Evolutionary conservation across 305 asterid species (phyloP).

Genomic region (Ajuga reptans): DNA sequence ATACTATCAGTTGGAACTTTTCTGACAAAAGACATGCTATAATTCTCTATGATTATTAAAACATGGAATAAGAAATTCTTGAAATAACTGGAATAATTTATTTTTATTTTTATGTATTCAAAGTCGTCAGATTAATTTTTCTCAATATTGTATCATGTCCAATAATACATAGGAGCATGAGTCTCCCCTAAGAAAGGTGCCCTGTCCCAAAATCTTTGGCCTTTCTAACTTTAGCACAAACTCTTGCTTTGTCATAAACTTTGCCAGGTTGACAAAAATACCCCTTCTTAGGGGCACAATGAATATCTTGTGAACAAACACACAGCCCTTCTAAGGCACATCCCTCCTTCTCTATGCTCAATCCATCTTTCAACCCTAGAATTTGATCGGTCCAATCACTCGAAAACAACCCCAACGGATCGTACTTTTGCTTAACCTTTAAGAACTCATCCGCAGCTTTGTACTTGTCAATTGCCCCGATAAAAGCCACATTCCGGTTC

Average conservation of each 20-base stretch:
- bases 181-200: not conserved
- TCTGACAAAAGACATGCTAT: not conserved
- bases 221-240: constrained; percentile 25
- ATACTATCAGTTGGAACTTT: not conserved
- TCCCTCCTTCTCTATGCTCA: constrained; percentile 32
- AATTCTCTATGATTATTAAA: not conserved
- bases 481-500: constrained; percentile 45
- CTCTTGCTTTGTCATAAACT: constrained; percentile 35
- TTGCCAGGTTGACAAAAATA: constrained; percentile 39
- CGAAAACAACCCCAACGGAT: constrained; percentile 40
- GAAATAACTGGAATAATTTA: no score
- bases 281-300: constrained; percentile 41
- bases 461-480: constrained; percentile 34
- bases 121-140: no score
- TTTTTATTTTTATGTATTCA: no score
- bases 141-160: no score
- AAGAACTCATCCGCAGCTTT: constrained; percentile 22
- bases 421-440: constrained; percentile 24
- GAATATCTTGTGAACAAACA: constrained; percentile 37
- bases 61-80: no score
- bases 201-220: not conserved
- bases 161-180: no score
- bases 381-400: constrained; percentile 49
- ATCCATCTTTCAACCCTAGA: constrained; percentile 33
- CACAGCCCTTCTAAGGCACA: constrained; percentile 54